Evolutionary conservation across 345 rosid species (phyloP).

Genomic region (Triadica sebifera): DNA sequence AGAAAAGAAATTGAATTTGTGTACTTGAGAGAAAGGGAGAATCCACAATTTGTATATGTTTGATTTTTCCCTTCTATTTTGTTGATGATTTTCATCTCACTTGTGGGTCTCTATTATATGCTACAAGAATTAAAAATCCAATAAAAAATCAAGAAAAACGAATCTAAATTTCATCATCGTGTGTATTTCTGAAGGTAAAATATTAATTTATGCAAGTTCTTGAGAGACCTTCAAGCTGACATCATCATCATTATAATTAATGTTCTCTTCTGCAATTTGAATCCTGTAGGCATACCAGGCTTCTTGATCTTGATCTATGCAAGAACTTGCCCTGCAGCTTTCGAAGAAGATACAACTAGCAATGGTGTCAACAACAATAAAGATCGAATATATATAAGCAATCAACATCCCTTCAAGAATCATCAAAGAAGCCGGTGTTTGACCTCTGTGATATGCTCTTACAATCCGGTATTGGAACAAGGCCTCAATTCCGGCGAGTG

Average conservation of each 20-base stretch:
- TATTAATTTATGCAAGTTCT: conserved; percentile 29
- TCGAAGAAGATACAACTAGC: conserved; percentile 54
- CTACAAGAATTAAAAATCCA: no score
- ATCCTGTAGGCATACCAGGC: conserved; percentile 24
- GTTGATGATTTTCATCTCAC: neutral
- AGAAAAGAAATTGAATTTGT: no score
- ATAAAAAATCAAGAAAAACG: neutral
- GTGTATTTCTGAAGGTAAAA: neutral
- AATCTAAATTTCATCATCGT: neutral
- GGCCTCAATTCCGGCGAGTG: conserved; percentile 69
- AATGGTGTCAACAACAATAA: conserved; percentile 66
- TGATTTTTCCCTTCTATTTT: neutral
- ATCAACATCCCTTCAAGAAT: conserved; percentile 56
- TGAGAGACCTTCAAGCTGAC: conserved; percentile 27
- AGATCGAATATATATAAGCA: conserved; percentile 63
- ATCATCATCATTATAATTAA: neutral
- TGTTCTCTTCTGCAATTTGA: conserved; percentile 34
- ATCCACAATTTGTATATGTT: no score
- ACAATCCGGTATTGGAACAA: conserved; percentile 61
- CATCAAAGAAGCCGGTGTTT: conserved; percentile 22
- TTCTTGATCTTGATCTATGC: conserved; percentile 30
- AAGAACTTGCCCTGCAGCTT: conserved; percentile 45
- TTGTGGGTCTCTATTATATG: neutral
- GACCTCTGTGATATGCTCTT: conserved; percentile 29
- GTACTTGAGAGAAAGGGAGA: no score